Evolutionary conservation across 2,329 filamentous ascomycete genomes (phyloP).

Genomic region (Didymella glomerata): DNA sequence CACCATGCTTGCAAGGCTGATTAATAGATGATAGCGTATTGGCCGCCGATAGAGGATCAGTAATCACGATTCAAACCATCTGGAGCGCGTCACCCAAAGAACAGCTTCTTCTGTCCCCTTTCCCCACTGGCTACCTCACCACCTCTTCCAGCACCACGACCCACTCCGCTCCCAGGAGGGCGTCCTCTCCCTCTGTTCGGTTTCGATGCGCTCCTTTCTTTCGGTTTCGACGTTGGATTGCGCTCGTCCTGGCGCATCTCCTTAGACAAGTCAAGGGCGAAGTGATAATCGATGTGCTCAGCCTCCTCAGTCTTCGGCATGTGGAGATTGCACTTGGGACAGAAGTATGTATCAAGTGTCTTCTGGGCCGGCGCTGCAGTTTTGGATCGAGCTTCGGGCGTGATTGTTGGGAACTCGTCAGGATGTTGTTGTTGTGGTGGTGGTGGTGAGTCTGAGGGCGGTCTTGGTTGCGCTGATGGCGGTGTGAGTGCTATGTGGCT

Average conservation of each 20-base stretch:
- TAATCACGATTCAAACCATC: no score
- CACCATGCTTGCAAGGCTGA: no score
- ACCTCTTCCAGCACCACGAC: constrained; percentile 18
- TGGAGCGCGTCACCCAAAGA: constrained; percentile 50
- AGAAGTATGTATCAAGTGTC: constrained; percentile 57
- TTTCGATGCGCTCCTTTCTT: constrained; percentile 29
- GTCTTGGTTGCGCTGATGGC: constrained; percentile 45
- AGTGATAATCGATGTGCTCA: constrained; percentile 93
- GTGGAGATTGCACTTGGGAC: constrained; percentile 70
- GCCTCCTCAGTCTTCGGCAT: constrained; percentile 67
- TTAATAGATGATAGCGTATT: no score
- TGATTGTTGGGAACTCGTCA: constrained; percentile 6
- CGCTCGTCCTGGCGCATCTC: constrained; percentile 54
- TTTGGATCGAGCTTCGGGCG: constrained; percentile 3
- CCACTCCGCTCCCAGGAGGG: constrained; percentile 41
- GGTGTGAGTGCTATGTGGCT: constrained; percentile 33
- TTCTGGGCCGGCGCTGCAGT: constrained; percentile 29
- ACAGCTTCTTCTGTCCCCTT: constrained; percentile 57
- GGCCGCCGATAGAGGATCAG: no score
- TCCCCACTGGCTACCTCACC: constrained; percentile 36
- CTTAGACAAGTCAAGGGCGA: constrained; percentile 84
- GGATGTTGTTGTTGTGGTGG: constrained; percentile 14
- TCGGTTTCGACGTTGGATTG: constrained; percentile 18
- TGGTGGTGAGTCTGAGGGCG: constrained; percentile 7
- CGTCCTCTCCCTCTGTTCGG: constrained; percentile 47